Evolutionary conservation across 75 land plant genomes (phyloP).

Genomic region (Picea glauca): DNA sequence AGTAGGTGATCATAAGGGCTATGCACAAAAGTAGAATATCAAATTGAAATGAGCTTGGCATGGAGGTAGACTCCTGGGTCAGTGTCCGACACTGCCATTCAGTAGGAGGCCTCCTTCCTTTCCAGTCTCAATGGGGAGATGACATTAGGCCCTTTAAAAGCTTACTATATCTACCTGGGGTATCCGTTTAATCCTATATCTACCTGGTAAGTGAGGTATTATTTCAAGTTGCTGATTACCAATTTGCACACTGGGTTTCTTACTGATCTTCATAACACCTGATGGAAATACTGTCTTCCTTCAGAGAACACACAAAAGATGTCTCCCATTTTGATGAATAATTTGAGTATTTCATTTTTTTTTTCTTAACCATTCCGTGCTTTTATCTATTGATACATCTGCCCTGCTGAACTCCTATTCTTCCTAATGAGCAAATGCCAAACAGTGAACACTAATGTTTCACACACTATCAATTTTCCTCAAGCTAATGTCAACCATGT

Average conservation of each 20-base stretch:
- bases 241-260: not conserved
- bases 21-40: no score
- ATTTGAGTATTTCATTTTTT: not conserved
- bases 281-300: not conserved
- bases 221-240: no score
- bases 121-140: no score
- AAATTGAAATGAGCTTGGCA: no score
- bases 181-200: no score
- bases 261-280: not conserved
- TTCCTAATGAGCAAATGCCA: not conserved
- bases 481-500: not conserved
- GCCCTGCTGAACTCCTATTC: not conserved
- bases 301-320: not conserved
- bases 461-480: not conserved
- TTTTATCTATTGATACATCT: not conserved
- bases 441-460: not conserved
- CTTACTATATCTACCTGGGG: no score
- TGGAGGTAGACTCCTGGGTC: no score
- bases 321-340: not conserved
- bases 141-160: no score
- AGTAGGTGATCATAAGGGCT: no score
- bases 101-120: no score
- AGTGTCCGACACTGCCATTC: no score
- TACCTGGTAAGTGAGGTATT: no score
- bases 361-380: not conserved